Conservation (phyloP, 768 basidiomycete genomes). For the Leccinum sublutescens region DNA sequence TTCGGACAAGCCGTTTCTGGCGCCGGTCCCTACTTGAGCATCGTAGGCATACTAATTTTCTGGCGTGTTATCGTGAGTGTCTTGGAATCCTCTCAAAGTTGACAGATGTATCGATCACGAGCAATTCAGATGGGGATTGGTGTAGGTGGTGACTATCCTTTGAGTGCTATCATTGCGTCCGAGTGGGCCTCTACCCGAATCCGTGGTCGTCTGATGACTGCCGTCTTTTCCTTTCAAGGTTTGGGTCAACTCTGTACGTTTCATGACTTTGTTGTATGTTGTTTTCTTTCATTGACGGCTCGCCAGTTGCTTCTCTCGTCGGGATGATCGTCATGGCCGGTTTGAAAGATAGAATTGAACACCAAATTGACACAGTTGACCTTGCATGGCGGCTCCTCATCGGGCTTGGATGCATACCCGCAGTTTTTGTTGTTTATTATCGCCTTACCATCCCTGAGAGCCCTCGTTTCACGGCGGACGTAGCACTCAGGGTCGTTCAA, state of each 20-base stretch:
- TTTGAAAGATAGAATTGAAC: constrained; percentile 54
- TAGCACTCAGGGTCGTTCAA: constrained; percentile 71
- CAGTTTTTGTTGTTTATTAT: constrained; percentile 77
- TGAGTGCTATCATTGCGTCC: constrained; percentile 80
- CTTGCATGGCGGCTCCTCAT: constrained; percentile 82
- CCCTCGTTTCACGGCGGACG: constrained; percentile 88
- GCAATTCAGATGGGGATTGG: constrained; percentile 66
- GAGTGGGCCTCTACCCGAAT: constrained; percentile 76
- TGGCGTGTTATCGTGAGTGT: constrained; percentile 69
- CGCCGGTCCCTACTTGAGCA: constrained; percentile 54
- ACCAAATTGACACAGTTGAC: constrained; percentile 53
- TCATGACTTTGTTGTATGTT: background rate
- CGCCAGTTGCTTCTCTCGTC: constrained; percentile 59
- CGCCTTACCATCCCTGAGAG: constrained; percentile 88
- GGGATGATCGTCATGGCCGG: constrained; percentile 59
- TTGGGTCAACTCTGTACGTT: constrained; percentile 75
- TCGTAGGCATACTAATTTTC: constrained; percentile 69
- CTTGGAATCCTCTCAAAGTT: background rate
- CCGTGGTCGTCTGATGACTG: constrained; percentile 83
- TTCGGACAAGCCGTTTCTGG: constrained; percentile 80
- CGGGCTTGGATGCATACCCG: constrained; percentile 81
- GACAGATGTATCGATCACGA: constrained; percentile 23
- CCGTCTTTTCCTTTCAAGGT: constrained; percentile 81
- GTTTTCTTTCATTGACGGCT: background rate
- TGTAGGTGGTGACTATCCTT: constrained; percentile 84